A percentile compares a stretch with the other conserved stretches of the same genome.
These are phyloP conservation scores for Botrytis fragariae DNA, from an alignment of 2,329 filamentous ascomycete genomes.

Conservation along the genomic window DNA sequence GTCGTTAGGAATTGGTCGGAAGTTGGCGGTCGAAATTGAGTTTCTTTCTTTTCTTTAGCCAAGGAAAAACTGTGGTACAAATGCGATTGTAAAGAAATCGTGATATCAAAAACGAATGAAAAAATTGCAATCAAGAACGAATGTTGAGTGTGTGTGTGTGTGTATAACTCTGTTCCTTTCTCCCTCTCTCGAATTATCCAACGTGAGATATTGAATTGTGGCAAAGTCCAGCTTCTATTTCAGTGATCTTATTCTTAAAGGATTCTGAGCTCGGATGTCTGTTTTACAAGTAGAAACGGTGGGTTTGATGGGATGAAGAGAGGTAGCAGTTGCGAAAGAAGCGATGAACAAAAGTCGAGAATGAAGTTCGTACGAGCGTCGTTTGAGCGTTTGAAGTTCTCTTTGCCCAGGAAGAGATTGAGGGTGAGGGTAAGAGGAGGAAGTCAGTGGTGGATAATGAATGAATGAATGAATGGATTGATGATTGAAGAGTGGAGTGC, in stretches of 20 bases:
- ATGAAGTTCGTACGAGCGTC: neutral
- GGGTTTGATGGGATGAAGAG: neutral
- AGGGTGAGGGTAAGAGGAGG: neutral
- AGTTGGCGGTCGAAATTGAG: slow-evolving; percentile 1
- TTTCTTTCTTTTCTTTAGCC: neutral
- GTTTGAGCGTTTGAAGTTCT: neutral
- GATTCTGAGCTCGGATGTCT: neutral
- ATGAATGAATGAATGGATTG: neutral
- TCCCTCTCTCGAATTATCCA: neutral
- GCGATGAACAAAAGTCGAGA: neutral
- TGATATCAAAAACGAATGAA: neutral
- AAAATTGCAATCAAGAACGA: neutral
- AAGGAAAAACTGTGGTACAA: neutral
- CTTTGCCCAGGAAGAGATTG: neutral
- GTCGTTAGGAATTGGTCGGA: neutral
- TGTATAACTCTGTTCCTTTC: neutral
- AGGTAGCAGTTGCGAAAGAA: neutral
- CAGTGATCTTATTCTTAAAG: neutral
- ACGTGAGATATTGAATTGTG: neutral
- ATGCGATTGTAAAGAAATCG: neutral
- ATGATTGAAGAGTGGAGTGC: neutral
- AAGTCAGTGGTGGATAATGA: neutral
- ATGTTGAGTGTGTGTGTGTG: neutral
- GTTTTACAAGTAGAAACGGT: neutral
- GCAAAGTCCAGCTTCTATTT: neutral